Percentiles rank a stretch among this genome's conserved stretches.
phyloP scores from a whole-genome alignment of 331 rosid genomes.

The Prunus yedoensis region DNA sequence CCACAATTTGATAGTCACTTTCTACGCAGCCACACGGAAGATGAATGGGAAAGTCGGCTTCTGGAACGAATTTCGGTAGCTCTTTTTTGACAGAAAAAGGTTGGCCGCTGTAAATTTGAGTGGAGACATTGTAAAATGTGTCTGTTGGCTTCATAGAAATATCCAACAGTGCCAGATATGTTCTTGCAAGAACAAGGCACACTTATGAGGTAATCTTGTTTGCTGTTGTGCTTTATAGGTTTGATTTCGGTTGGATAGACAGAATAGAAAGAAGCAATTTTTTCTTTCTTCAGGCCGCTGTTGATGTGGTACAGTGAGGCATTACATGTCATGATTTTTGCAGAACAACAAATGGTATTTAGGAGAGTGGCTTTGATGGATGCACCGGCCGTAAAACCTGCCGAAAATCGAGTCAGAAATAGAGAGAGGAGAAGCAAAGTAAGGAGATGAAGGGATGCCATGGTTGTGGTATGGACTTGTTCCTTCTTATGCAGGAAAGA shows the following conservation, averaged over 20 bases:
- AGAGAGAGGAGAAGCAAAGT: slow-evolving; percentile 35
- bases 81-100: slow-evolving; percentile 25
- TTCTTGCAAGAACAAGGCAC: slow-evolving; percentile 66
- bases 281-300: slow-evolving; percentile 8
- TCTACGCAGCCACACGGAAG: slow-evolving; percentile 70
- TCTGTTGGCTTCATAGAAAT: slow-evolving; percentile 44
- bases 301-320: slow-evolving; percentile 58
- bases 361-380: slow-evolving; percentile 19
- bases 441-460: slow-evolving; percentile 43
- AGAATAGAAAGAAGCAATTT: slow-evolving; percentile 46
- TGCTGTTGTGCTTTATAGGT: slow-evolving; percentile 20
- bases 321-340: slow-evolving; percentile 42
- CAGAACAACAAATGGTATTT: slow-evolving; percentile 46
- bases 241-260: slow-evolving; percentile 42
- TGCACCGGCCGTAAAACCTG: neutral
- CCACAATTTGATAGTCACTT: slow-evolving; percentile 53
- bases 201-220: slow-evolving; percentile 52
- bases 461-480: slow-evolving; percentile 32
- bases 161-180: slow-evolving; percentile 33
- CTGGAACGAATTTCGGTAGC: neutral
- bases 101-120: slow-evolving; percentile 54
- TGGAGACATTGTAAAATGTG: slow-evolving; percentile 30
- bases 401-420: slow-evolving; percentile 17
- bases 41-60: slow-evolving; percentile 24
- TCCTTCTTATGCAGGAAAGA: slow-evolving; percentile 13